Evolutionary conservation across 1,284 basidiomycete genomes (phyloP), one percentile per base, ranked within the genome.

Genomic region (Melampsora larici-populina): DNA sequence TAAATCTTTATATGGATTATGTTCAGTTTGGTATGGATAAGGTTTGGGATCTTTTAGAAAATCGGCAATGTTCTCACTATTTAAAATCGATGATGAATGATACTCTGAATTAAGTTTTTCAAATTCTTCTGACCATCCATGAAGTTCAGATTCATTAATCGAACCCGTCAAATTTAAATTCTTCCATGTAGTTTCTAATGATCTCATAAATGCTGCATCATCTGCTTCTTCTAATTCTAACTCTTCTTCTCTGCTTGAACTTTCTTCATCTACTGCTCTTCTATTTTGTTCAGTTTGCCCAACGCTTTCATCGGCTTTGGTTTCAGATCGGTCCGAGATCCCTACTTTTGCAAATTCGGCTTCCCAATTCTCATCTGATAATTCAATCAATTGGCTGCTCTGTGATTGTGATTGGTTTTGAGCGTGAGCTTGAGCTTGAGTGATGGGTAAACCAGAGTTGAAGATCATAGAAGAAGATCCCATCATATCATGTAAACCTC

Each of bases 141-240:
- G 43, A 95, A 94, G 26, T 86, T 84, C 82, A 94, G 93, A 43
- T 88, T 86, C 1, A 87, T 87, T 11, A 92, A 84, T 29, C 88
- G 93, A 92, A 7, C 80, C 36, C 29, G 81, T 73, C 58, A 83
- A 75, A 6, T 81, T 80, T 51, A 83, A 70, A 49, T 80, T 79
- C 21, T 78, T 60, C 82, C 82, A 83, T 1, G 81, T 82, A 26
- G 78, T 71, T 73, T 81, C 81, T 68, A 81, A 79, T 69, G 80
- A 81, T 76, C 72, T 87, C 64, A 86, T 83, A 70, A 84, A 83
- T 63, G 86, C 84, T 40, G 82, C n/a, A n/a, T n/a, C 79, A 70
- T 82, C 83, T 55, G 82, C 84, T 70, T 84, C 62, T 81, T 82
- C 73, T 84, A 83, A 82, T 85, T 76, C 48, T 80, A 80, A 33